These are phyloP conservation scores for Eleusine coracana DNA, from an alignment of 176 grass and related monocot genomes.

Conservation along the genomic window DNA sequence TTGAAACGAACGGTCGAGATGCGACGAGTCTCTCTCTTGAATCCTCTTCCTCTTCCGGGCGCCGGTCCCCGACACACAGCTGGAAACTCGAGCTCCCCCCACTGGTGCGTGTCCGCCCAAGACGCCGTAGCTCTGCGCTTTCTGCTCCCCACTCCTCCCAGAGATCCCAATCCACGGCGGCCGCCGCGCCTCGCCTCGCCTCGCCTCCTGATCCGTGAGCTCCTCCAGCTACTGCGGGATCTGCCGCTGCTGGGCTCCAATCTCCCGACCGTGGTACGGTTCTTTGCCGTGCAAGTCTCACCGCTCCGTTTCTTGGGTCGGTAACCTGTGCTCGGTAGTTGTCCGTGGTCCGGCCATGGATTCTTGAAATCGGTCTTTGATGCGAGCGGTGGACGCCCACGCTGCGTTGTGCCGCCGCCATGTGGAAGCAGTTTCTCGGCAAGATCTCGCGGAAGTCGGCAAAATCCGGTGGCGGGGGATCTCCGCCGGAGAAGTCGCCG, in stretches of 20 bases:
- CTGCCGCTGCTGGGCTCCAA: not conserved
- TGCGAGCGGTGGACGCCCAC: slow-evolving; percentile 24
- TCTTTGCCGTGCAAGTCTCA: slow-evolving; percentile 43
- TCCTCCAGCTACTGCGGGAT: not conserved
- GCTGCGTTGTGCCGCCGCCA: slow-evolving; percentile 25
- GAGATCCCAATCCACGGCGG: slow-evolving; percentile 58
- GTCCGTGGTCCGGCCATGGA: slow-evolving; percentile 13
- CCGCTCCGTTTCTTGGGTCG: slow-evolving; percentile 28
- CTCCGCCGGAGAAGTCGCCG: slow-evolving; percentile 34
- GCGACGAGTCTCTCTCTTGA: not conserved
- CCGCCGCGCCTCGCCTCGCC: not conserved
- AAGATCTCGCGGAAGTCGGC: slow-evolving; percentile 80
- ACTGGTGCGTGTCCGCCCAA: slow-evolving; percentile 33
- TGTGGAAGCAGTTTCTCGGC: slow-evolving; percentile 94
- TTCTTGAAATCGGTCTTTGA: slow-evolving; percentile 51
- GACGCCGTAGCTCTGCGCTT: slow-evolving; percentile 45
- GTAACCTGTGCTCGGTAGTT: slow-evolving; percentile 31
- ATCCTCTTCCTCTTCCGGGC: slow-evolving; percentile 37
- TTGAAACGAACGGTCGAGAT: slow-evolving; percentile 42
- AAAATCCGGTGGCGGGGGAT: slow-evolving; percentile 54
- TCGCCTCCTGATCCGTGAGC: slow-evolving; percentile 41
- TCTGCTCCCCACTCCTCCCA: slow-evolving; percentile 13
- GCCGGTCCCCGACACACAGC: slow-evolving; percentile 24
- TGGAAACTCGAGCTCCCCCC: slow-evolving; percentile 39
- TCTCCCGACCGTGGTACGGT: slow-evolving; percentile 20